Conservation (phyloP, 371 early-diverging fungal genomes). For the Rhizopus sp. region DNA sequence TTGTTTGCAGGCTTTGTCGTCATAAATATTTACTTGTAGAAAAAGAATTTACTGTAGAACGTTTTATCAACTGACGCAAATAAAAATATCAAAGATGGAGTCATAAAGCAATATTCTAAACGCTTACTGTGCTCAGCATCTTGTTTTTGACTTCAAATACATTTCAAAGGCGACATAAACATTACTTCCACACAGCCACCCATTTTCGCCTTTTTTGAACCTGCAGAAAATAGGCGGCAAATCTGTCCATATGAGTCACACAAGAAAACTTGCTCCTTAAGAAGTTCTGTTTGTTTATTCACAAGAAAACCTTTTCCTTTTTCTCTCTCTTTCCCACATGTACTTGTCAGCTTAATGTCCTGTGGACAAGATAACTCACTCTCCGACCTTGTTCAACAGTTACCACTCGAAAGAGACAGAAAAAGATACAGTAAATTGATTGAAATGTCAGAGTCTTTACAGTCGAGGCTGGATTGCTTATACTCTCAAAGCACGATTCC, state of each 20-base stretch:
- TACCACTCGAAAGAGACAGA: slow-evolving; percentile 21
- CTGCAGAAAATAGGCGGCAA: too few species aligned
- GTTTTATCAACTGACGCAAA: too few species aligned
- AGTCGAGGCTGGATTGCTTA: slow-evolving; percentile 20
- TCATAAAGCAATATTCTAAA: too few species aligned
- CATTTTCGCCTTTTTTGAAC: background rate
- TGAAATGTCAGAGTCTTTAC: slow-evolving; percentile 21
- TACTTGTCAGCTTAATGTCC: background rate
- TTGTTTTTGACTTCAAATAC: too few species aligned
- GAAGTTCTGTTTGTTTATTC: too few species aligned
- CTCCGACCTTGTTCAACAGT: slow-evolving; percentile 9
- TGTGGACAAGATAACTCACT: background rate
- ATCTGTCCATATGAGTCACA: too few species aligned
- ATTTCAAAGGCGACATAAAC: too few species aligned
- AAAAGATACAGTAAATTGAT: slow-evolving; percentile 25
- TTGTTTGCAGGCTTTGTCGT: too few species aligned
- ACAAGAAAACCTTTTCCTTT: background rate
- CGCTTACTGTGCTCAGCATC: too few species aligned
- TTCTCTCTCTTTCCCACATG: background rate
- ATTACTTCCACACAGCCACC: background rate
- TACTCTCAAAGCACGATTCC: background rate
- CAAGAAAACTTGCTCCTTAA: background rate
- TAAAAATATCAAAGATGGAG: too few species aligned
- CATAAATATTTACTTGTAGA: too few species aligned
- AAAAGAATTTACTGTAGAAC: too few species aligned